Evolutionary conservation across 352 stramenopile species (phyloP).

Genomic region (Nothophytophthora sp.): DNA sequence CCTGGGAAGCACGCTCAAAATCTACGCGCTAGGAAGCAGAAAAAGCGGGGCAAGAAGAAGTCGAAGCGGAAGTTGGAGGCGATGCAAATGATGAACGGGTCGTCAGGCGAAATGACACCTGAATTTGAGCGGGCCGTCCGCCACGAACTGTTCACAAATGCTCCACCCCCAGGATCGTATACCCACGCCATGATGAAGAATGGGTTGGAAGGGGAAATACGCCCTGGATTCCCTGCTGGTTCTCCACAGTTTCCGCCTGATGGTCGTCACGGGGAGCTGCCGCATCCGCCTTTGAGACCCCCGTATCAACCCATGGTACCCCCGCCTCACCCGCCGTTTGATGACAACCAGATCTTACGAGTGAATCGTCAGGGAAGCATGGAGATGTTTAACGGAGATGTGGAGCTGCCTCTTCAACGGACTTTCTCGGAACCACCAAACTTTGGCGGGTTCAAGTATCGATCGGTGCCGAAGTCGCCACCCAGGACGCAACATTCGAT

Average conservation of each 20-base stretch:
- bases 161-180: constrained; percentile 12
- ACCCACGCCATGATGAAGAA: constrained; percentile 31
- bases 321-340: constrained; percentile 19
- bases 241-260: neutral
- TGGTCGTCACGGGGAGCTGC: no score
- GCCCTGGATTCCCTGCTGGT: neutral
- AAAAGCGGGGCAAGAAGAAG: constrained; percentile 81
- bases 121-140: constrained; percentile 41
- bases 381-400: constrained; percentile 44
- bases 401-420: constrained; percentile 3
- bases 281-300: neutral
- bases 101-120: constrained; percentile 1
- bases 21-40: constrained; percentile 52
- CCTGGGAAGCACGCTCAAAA: constrained; percentile 10
- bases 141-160: constrained; percentile 22
- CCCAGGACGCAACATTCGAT: constrained; percentile 13
- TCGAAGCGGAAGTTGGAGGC: constrained; percentile 68
- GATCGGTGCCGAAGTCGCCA: constrained; percentile 22
- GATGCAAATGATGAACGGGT: constrained; percentile 33
- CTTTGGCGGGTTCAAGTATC: constrained; percentile 49
- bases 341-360: constrained; percentile 71
- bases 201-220: constrained; percentile 1
- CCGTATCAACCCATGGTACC: constrained; percentile 10
- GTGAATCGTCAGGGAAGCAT: constrained; percentile 68
- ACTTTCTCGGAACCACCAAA: constrained; percentile 13